Percentiles rank a stretch among this genome's conserved stretches.
Evolutionary conservation across 495 filamentous ascomycete genomes (phyloP).

Genomic region (Cercophora scortea): DNA sequence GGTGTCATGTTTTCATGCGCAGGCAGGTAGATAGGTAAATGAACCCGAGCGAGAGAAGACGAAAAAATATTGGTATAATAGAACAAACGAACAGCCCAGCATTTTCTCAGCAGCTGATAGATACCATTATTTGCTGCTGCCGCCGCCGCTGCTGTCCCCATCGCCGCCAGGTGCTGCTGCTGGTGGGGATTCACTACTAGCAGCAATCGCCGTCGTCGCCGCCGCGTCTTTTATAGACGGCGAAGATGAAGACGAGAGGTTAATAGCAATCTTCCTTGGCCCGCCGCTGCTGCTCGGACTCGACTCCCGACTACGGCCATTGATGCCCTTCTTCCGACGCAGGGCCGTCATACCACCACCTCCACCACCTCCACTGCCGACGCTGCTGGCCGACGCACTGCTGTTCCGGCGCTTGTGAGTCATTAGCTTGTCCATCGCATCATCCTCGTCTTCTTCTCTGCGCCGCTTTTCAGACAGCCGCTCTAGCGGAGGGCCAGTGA

Average conservation of each 20-base stretch:
- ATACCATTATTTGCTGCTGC: no score
- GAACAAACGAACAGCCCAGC: no score
- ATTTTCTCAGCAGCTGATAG: no score
- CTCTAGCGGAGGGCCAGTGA: slow-evolving; percentile 52
- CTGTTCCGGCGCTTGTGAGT: slow-evolving; percentile 57
- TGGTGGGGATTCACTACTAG: no score
- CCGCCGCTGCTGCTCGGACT: slow-evolving; percentile 4
- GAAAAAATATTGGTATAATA: no score
- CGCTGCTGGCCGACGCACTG: neutral
- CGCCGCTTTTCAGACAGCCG: slow-evolving; percentile 85
- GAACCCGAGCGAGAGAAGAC: no score
- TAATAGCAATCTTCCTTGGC: slow-evolving; percentile 39
- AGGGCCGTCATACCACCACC: slow-evolving; percentile 1
- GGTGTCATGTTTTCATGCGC: no score
- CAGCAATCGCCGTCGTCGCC: no score
- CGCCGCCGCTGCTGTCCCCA: no score
- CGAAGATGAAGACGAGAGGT: slow-evolving; percentile 26
- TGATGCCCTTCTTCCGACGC: slow-evolving; percentile 16
- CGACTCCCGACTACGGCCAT: neutral
- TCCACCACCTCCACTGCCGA: neutral
- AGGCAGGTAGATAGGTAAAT: no score
- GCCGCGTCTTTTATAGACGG: neutral
- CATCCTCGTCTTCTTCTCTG: slow-evolving; percentile 81
- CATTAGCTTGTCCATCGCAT: slow-evolving; percentile 68
- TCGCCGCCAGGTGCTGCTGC: no score